These are phyloP conservation scores for Plasmodium relictum DNA, from an alignment of 169 alveolate genomes.

Conservation along the genomic window DNA sequence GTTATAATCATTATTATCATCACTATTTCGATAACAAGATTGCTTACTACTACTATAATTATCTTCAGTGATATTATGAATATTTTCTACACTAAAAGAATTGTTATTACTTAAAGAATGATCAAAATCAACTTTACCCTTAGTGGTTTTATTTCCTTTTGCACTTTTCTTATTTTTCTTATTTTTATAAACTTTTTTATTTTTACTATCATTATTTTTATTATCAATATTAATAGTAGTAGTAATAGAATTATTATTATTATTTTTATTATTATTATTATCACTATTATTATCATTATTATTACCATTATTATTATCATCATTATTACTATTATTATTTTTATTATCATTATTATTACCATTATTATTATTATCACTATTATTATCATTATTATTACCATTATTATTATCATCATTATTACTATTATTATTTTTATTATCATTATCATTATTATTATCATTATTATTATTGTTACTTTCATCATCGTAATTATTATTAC, in stretches of 20 bases:
- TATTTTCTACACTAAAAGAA: not conserved
- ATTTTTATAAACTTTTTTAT: not conserved
- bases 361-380: not conserved
- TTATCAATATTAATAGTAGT: not conserved
- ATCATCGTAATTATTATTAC: not conserved
- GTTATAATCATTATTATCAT: not conserved
- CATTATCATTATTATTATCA: not conserved
- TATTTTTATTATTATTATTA: not conserved
- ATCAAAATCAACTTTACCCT: not conserved
- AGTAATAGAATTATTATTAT: not conserved
- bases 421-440: not conserved
- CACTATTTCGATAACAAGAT: not conserved
- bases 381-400: not conserved
- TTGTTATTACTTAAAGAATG: not conserved
- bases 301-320: not conserved
- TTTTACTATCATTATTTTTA: not conserved
- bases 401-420: not conserved
- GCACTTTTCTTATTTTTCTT: not conserved
- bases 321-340: not conserved
- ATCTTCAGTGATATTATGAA: not conserved
- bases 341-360: not conserved
- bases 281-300: not conserved
- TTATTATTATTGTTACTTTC: not conserved
- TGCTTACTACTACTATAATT: not conserved
- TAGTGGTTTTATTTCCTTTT: not conserved